Base-by-base conservation (phyloP, 2,329 filamentous ascomycete species). In the Alternaria gansuensis region DNA sequence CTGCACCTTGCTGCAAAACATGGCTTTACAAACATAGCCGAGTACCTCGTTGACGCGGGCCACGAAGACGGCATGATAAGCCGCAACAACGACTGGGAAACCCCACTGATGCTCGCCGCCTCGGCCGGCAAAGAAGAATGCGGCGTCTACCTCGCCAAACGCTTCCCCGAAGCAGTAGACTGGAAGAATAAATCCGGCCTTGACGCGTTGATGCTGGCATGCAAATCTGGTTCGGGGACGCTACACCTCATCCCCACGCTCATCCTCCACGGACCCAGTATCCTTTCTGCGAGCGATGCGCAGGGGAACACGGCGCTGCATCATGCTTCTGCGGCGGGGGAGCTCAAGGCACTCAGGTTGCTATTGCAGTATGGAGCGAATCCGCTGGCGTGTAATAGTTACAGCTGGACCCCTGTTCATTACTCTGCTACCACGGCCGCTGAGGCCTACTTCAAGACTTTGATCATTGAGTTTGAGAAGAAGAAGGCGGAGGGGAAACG, bases 301-400 rank as follows among this genome's bases (percentile, higher is more conserved):
- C 85, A 90, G 57, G 92, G 92, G n/a, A 95, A 96, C 74, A 96
- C 92, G 2, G 90, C 92, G 0, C 81, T 96, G 41, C 92, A 96
- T 78, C 93, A 95, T 79, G 93, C 93, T 11, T 92, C 88, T 70
- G 90, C 90, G 44, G 91, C 91, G 69, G 92, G 92, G 1, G 90
- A 94, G 67, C 77, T 96, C 44, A 87, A 93, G 53, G 90, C 91
- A 0, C 79, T 96, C 54, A 83, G 92, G 41, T 90, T 92, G 34
- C 81, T 96, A 52, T 82, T 96, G 11, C 88, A 90, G 3, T 91
- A 90, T 0, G 92, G 92, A 10, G 91, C 92, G 0, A 89, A 93
- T 66, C 86, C 90, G 0, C 83, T 89, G 54, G 86, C 86, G 54
- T 83, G 84, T 66, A 96, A 96, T 72, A 80, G 87, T 2, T 92